A percentile compares a stretch with the other conserved stretches of the same genome.
These are phyloP conservation scores for Bipolaris zeicola DNA, from an alignment of 2,329 filamentous ascomycete genomes.

Conservation along the genomic window DNA sequence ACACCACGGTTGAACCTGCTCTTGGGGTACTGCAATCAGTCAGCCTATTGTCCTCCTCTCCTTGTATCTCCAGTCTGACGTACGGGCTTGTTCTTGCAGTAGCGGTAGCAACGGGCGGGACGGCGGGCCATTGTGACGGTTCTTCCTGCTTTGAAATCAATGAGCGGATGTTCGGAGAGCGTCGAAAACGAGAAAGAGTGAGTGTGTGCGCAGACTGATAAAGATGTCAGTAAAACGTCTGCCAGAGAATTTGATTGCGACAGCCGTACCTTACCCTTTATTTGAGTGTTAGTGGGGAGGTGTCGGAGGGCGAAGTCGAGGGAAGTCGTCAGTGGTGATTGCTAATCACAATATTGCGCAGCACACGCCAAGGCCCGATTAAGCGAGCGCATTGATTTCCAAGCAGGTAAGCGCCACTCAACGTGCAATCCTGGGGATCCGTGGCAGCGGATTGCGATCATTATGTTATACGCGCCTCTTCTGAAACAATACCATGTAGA, in stretches of 20 bases:
- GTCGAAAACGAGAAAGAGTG: constrained; percentile 10
- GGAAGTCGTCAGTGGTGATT: constrained; percentile 23
- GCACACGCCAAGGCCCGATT: constrained; percentile 8
- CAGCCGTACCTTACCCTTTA: constrained; percentile 39
- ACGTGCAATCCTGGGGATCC: constrained; percentile 7
- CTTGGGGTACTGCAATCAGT: constrained; percentile 88
- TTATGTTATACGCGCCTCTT: background rate
- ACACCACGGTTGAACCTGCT: constrained; percentile 99
- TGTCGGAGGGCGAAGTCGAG: constrained; percentile 24
- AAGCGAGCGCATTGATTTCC: constrained; percentile 23
- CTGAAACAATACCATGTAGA: background rate
- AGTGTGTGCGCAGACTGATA: constrained; percentile 17
- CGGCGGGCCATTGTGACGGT: constrained; percentile 96
- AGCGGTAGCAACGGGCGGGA: constrained; percentile 99
- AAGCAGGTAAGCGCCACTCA: constrained; percentile 9
- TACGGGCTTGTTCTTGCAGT: constrained; percentile 99
- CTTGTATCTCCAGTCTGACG: constrained; percentile 24
- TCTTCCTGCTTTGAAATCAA: constrained; percentile 55
- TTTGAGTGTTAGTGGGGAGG: constrained; percentile 35
- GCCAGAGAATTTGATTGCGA: constrained; percentile 13
- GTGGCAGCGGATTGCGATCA: background rate
- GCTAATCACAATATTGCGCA: constrained; percentile 22
- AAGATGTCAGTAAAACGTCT: constrained; percentile 18
- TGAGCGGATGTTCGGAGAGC: constrained; percentile 44
- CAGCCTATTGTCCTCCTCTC: constrained; percentile 32